These are phyloP conservation scores for Aspergillus tamarii DNA, from an alignment of 2,329 filamentous ascomycete genomes.

Conservation along the genomic window DNA sequence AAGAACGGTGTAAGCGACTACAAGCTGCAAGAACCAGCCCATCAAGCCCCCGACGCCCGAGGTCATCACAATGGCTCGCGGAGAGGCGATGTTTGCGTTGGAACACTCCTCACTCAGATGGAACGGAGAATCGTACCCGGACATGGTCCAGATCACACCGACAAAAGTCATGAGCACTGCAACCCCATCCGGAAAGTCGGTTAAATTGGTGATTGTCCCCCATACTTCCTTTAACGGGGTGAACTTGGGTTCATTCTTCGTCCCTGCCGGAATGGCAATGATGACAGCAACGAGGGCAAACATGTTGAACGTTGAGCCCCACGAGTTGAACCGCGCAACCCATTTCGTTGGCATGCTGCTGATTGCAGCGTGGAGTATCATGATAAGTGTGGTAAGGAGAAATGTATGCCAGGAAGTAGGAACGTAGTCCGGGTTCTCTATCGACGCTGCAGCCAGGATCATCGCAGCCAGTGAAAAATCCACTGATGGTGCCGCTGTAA, in stretches of 20 bases:
- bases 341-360: slow-evolving; percentile 72
- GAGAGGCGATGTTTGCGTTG: slow-evolving; percentile 71
- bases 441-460: slow-evolving; percentile 72
- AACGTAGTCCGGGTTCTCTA: slow-evolving; percentile 66
- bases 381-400: slow-evolving; percentile 67
- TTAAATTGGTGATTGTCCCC: slow-evolving; percentile 67
- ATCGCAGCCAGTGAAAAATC: slow-evolving; percentile 70
- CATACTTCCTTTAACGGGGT: slow-evolving; percentile 63
- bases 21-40: slow-evolving; percentile 74
- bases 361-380: slow-evolving; percentile 69
- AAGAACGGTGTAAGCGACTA: slow-evolving; percentile 72
- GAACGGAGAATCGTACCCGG: slow-evolving; percentile 70
- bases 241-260: slow-evolving; percentile 62
- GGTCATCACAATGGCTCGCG: slow-evolving; percentile 72
- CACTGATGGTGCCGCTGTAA: slow-evolving; percentile 68
- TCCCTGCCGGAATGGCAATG: slow-evolving; percentile 68
- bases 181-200: slow-evolving; percentile 68
- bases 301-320: slow-evolving; percentile 72
- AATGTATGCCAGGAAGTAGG: slow-evolving; percentile 70
- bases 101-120: slow-evolving; percentile 76
- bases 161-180: slow-evolving; percentile 73
- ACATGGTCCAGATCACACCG: slow-evolving; percentile 71
- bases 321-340: slow-evolving; percentile 71
- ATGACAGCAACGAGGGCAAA: slow-evolving; percentile 67
- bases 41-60: slow-evolving; percentile 66